Evolutionary conservation across 257 asterid species (phyloP).

Genomic region (Gentiana macrophylla): DNA sequence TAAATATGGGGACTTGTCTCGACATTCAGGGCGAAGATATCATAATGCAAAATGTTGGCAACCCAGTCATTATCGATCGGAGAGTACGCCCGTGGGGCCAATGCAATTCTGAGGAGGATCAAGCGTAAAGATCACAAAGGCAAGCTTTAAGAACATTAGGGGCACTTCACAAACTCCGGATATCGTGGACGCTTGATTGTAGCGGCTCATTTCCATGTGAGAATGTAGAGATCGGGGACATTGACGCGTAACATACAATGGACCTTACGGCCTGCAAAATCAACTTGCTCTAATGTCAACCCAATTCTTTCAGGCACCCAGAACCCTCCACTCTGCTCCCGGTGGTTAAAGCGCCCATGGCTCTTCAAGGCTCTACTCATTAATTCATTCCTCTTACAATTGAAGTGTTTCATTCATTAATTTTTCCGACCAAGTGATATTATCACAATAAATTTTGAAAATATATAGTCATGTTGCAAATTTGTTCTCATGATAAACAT

Average conservation of each 20-base stretch:
- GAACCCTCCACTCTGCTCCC: constrained; percentile 21
- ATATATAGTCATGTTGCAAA: too few species aligned
- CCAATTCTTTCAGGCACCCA: constrained; percentile 28
- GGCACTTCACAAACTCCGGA: constrained; percentile 30
- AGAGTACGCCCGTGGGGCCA: background rate
- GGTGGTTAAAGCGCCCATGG: too few species aligned
- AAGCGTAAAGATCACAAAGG: constrained; percentile 13
- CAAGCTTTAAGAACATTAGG: constrained; percentile 13
- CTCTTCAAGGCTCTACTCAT: too few species aligned
- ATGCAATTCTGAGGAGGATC: constrained; percentile 3
- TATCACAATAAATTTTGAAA: too few species aligned
- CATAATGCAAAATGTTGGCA: background rate
- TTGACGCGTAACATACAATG: constrained; percentile 23
- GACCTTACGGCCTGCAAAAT: constrained; percentile 20
- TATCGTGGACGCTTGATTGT: constrained; percentile 20
- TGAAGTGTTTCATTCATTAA: too few species aligned
- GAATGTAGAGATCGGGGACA: constrained; percentile 25
- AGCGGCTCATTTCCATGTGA: constrained; percentile 38
- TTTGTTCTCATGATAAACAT: too few species aligned
- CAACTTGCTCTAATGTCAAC: constrained; percentile 31
- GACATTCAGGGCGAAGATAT: constrained; percentile 1
- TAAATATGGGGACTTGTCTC: background rate
- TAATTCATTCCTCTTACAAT: too few species aligned
- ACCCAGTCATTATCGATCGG: constrained; percentile 3
- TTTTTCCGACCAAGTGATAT: too few species aligned